Percentiles rank a stretch among this genome's conserved stretches.
These are phyloP conservation scores for Fraxinus ornus DNA, from an alignment of 305 asterid species.

Conservation along the genomic window DNA sequence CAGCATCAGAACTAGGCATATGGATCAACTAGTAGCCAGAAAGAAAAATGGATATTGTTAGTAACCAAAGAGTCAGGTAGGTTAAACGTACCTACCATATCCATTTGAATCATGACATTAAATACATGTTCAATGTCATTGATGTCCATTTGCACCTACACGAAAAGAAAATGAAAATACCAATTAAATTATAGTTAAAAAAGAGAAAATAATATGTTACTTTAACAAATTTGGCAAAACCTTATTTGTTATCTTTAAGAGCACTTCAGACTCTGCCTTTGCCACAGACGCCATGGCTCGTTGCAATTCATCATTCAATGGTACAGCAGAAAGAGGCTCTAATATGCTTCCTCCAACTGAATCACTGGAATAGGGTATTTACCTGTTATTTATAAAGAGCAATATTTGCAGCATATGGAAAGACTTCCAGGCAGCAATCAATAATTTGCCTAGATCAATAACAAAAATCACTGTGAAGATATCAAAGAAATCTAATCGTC, in stretches of 20 bases:
- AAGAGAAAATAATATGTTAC: conserved; percentile 15
- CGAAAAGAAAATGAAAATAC: conserved; percentile 21
- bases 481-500: not conserved
- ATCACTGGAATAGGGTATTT: conserved; percentile 68
- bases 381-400: conserved; percentile 20
- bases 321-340: conserved; percentile 90
- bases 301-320: conserved; percentile 87
- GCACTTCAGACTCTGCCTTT: conserved; percentile 89
- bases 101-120: conserved; percentile 65
- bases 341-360: conserved; percentile 76
- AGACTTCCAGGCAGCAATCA: conserved; percentile 11
- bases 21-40: conserved; percentile 20
- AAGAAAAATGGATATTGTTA: conserved; percentile 17
- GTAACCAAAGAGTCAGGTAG: conserved; percentile 14
- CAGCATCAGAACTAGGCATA: conserved; percentile 20
- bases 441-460: conserved; percentile 16
- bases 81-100: conserved; percentile 51
- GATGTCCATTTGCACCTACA: conserved; percentile 77
- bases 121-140: conserved; percentile 53
- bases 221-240: conserved; percentile 39
- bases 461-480: not conserved
- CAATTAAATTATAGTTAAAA: conserved; percentile 14
- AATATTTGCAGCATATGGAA: conserved; percentile 4
- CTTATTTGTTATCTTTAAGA: conserved; percentile 74
- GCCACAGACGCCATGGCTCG: conserved; percentile 76